phyloP scores from a whole-genome alignment of 805 yeast species.

The Saccharomyces cerevisiae region DNA sequence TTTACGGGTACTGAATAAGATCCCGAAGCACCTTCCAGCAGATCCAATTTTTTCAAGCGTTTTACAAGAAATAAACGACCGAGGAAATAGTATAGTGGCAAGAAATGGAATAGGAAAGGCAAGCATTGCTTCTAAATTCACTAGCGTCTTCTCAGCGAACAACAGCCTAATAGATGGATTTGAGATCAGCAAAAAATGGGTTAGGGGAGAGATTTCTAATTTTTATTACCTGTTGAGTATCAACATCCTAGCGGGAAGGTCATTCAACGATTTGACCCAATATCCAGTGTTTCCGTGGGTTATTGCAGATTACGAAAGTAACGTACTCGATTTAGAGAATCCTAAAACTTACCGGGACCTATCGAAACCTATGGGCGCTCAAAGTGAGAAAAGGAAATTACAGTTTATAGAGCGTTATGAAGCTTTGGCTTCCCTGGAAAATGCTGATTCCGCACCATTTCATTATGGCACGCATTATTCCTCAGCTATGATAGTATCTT shows the following conservation, averaged over 20 bases:
- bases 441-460: constrained; percentile 60
- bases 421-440: constrained; percentile 56
- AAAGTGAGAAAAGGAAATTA: constrained; percentile 46
- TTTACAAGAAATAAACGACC: constrained; percentile 38
- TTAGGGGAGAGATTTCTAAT: constrained; percentile 68
- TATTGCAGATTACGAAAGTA: constrained; percentile 71
- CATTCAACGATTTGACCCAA: constrained; percentile 82
- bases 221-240: constrained; percentile 73
- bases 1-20: constrained; percentile 40
- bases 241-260: constrained; percentile 80
- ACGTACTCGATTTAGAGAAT: constrained; percentile 54
- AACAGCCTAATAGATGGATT: constrained; percentile 17
- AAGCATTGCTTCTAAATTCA: constrained; percentile 36
- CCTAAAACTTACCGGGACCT: constrained; percentile 63
- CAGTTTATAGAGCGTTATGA: constrained; percentile 66
- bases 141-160: constrained; percentile 32
- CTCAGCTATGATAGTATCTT: constrained; percentile 86
- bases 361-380: constrained; percentile 90
- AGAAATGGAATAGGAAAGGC: constrained; percentile 29
- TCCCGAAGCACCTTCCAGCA: constrained; percentile 41
- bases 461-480: constrained; percentile 93
- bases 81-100: constrained; percentile 28
- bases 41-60: constrained; percentile 52
- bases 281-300: constrained; percentile 93
- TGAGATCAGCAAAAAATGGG: constrained; percentile 64